A percentile compares a stretch with the other conserved stretches of the same genome.
These are phyloP conservation scores for Fusarium newnesense DNA, from an alignment of 2,329 filamentous ascomycete genomes.

Conservation along the genomic window DNA sequence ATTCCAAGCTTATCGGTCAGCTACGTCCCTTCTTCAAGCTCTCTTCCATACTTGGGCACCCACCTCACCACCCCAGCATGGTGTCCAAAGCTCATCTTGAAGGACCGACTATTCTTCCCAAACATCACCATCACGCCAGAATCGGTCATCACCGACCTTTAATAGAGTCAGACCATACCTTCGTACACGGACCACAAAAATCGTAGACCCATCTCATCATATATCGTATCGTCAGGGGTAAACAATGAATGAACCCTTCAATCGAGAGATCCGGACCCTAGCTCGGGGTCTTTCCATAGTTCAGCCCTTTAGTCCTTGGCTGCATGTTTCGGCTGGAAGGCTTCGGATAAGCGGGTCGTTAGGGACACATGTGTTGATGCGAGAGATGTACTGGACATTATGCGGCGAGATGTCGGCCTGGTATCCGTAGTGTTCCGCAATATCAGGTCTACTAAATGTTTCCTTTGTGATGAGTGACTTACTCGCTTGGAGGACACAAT, in stretches of 20 bases:
- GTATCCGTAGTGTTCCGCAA: not conserved
- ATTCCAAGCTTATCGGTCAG: not conserved
- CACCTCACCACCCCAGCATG: not conserved
- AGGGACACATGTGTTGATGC: not conserved
- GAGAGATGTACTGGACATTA: constrained; percentile 12
- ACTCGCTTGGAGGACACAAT: not conserved
- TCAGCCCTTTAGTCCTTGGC: constrained; percentile 23
- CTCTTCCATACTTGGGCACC: too few relatives aligned
- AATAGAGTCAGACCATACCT: constrained; percentile 6
- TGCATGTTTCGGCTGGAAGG: constrained; percentile 7
- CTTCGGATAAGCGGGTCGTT: not conserved
- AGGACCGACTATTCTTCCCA: not conserved
- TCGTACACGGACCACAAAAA: constrained; percentile 5
- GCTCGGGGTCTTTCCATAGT: constrained; percentile 3
- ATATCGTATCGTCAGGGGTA: not conserved
- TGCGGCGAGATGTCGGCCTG: not conserved
- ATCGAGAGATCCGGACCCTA: not conserved
- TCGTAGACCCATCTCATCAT: not conserved
- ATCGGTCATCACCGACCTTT: not conserved
- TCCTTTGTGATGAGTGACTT: not conserved
- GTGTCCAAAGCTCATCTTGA: not conserved
- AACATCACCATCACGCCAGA: constrained; percentile 1
- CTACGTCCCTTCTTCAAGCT: not conserved
- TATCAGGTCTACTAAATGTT: too few relatives aligned
- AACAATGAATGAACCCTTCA: not conserved